Base-by-base conservation (phyloP, 2,329 filamentous ascomycete species). In the Nemania sp. region DNA sequence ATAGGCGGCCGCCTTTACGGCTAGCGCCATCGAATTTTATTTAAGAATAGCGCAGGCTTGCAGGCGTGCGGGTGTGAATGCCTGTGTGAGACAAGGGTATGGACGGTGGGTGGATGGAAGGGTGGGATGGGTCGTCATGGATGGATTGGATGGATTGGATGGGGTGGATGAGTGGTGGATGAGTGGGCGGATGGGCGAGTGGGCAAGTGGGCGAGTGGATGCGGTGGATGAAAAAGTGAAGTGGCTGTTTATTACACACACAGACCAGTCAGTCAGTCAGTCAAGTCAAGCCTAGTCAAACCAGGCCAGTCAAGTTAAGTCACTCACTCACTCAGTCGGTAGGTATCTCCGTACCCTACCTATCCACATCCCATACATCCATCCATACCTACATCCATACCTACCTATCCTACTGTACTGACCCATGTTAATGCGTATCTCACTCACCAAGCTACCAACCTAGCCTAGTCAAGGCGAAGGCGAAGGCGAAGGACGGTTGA, bases 41-140 rank as follows among this genome's bases (percentile, higher is more conserved):
- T 71, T 75, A 77, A 78, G 76, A 77, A 78, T 78, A 78, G 77
- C 74, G 74, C 73, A 73, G 74, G 72, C 70, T 70, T 75, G 38
- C 38, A 41, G 70, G 45, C 45, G 45, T 47, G 45, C 72, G 75
- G 72, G 74, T 65, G 69, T 61, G 75, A 71, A 73, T 70, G 70
- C 72, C 73, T 71, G 74, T 72, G 72, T 75, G 71, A 75, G 74
- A 76, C 74, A 75, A 73, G 75, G 75, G 71, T 35, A 35, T 74
- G 64, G n/a, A n/a, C 62, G 66, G 22, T 74, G 70, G 70, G 24
- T 49, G 22, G 67, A 67, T 74, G 75, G 45, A 61, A 62, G 11
- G 8, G 38, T 5, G 75, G 45, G 56, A 62, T 5, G 8, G 38
- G 4, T 41, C 32, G 32, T n/a, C n/a, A 35, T 35, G 32, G 32